Base-by-base conservation (phyloP, 176 grass and related monocot species). In the Alloteropsis semialata region DNA sequence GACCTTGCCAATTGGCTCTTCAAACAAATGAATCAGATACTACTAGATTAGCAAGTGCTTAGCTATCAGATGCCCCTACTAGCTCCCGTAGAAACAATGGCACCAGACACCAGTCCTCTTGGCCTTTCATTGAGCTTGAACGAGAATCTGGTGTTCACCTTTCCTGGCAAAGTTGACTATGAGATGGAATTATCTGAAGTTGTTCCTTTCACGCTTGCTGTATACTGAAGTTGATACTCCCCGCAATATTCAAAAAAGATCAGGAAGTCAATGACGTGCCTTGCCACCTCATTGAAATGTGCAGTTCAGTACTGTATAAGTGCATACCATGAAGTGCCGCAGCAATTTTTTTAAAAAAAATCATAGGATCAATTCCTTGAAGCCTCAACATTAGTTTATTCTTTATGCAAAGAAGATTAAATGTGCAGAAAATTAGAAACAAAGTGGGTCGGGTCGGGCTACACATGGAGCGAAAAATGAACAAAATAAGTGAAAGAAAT, bases 101-200 rank as follows among this genome's bases (percentile, higher is more conserved):
- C n/a, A n/a, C 11, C 55, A 58, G 33, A 68, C 63, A 53, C 54
- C 38, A 63, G 54, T 72, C 65, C 10, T 82, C 18, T 59, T 84
- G 88, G 39, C 74, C 41, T 74, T 83, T 49, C 25, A 56, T 58
- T 16, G 33, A 53, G 57, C 24, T 42, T 66, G 57, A 33, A 82
- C 46, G 45, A 82, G 87, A 30, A 44, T 44, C 36, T 4, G 4
- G 14, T 12, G 12, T 29, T 59, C 19, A 50, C 25, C 25, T 37
- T 76, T 76, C 33, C 32, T 37, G 44, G 22, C 37, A 39, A 13
- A 65, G 83, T 82, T 89, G 88, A 89, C 83, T 21, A 10, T 64
- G 21, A 45, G 55, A 77, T 41, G 56, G n/a, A 63, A 63, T 42
- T 33, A 44, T 30, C 33, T 28, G 19, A 39, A 39, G 15, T 16